A percentile compares a stretch with the other conserved stretches of the same genome.
Conservation (phyloP, 768 basidiomycete species). For the Phlegmacium glaucopus region DNA sequence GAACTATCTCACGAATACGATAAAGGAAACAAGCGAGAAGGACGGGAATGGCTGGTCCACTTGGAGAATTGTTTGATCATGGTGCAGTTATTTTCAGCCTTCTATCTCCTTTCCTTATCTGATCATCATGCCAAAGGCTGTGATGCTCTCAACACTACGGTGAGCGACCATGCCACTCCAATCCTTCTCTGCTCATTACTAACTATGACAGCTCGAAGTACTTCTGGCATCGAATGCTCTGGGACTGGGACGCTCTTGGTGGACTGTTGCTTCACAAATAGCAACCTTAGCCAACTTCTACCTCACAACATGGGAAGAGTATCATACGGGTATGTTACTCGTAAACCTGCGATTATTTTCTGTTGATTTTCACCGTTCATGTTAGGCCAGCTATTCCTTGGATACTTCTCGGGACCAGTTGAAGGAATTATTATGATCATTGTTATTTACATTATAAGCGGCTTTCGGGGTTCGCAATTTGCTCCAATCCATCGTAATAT, state of each 20-base stretch:
- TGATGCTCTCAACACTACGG: constrained; percentile 94
- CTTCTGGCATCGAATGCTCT: constrained; percentile 81
- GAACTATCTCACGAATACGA: neutral
- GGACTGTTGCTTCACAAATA: constrained; percentile 88
- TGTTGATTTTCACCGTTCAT: neutral
- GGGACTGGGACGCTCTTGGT: constrained; percentile 93
- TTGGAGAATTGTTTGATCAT: constrained; percentile 99
- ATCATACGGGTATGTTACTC: constrained; percentile 66
- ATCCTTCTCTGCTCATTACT: neutral
- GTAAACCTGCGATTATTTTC: neutral
- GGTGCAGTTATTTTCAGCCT: constrained; percentile 42
- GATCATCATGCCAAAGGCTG: constrained; percentile 49
- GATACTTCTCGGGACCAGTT: constrained; percentile 91
- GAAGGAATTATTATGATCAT: constrained; percentile 93
- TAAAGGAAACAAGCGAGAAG: constrained; percentile 89
- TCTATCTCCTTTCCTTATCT: neutral
- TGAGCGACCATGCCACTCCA: constrained; percentile 26
- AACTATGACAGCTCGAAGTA: constrained; percentile 68
- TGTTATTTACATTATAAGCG: constrained; percentile 72
- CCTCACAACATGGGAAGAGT: constrained; percentile 81
- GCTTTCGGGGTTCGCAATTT: constrained; percentile 56
- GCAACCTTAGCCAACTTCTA: constrained; percentile 78
- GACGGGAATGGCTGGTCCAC: constrained; percentile 95
- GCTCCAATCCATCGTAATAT: neutral
- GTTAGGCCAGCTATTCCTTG: constrained; percentile 83